Percentiles rank a stretch among this genome's conserved stretches.
Conservation (phyloP, 106 monocot species). For the Platanthera zijinensis region DNA sequence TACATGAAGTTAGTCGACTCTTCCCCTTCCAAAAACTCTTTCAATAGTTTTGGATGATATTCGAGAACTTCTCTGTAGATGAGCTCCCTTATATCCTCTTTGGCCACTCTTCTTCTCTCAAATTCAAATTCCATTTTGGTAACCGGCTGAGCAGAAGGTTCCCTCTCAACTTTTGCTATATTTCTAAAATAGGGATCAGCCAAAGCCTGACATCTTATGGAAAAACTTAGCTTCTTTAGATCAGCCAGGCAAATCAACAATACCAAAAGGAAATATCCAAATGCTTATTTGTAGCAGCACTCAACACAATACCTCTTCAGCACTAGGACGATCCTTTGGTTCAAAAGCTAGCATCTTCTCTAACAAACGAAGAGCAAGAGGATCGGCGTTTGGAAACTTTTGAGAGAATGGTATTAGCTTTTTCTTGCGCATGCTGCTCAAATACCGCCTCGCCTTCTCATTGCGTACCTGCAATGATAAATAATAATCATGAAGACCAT, state of each 20-base stretch:
- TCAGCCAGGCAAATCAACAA: background rate
- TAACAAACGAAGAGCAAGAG: conserved; percentile 72
- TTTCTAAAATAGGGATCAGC: conserved; percentile 90
- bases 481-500: background rate
- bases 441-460: conserved; percentile 87
- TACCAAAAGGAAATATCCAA: background rate
- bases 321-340: conserved; percentile 79
- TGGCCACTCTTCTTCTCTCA: conserved; percentile 73
- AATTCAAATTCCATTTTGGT: conserved; percentile 95
- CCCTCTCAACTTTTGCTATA: conserved; percentile 83
- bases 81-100: conserved; percentile 88
- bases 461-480: conserved; percentile 54
- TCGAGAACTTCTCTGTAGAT: conserved; percentile 86
- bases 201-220: conserved; percentile 56
- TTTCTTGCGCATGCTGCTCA: conserved; percentile 87
- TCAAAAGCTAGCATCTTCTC: conserved; percentile 91
- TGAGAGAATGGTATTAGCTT: conserved; percentile 61
- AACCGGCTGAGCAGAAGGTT: conserved; percentile 74
- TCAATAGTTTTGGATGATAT: conserved; percentile 77
- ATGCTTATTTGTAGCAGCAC: background rate
- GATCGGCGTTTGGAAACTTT: conserved; percentile 89
- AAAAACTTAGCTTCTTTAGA: conserved; percentile 31
- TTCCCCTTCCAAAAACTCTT: conserved; percentile 70
- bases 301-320: conserved; percentile 69
- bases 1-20: conserved; percentile 79